These are phyloP conservation scores for Colletotrichum higginsianum DNA, from an alignment of 2,329 filamentous ascomycete genomes.

Conservation along the genomic window DNA sequence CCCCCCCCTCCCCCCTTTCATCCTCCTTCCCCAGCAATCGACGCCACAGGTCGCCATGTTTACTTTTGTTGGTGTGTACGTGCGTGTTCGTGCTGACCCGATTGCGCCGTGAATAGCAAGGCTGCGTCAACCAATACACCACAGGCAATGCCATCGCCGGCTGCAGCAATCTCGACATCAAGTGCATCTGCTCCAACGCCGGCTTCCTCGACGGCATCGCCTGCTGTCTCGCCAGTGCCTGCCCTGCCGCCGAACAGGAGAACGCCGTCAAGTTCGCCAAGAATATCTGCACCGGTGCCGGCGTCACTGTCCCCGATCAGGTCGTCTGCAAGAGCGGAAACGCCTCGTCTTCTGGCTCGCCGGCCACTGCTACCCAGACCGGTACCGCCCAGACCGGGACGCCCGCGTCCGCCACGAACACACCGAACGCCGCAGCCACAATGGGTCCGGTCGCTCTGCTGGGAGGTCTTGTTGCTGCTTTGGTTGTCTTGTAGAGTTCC, in stretches of 20 bases:
- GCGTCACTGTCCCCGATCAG: conserved; percentile 54
- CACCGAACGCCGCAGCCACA: conserved; percentile 33
- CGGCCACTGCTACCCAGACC: conserved; percentile 9
- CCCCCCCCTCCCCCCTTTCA: neutral
- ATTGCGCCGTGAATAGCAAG: conserved; percentile 33
- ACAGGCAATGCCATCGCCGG: conserved; percentile 53
- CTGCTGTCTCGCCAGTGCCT: conserved; percentile 57
- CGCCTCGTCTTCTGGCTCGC: conserved; percentile 19
- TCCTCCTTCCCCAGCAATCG: conserved; percentile 8
- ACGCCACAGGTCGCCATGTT: neutral
- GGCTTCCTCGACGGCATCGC: conserved; percentile 58
- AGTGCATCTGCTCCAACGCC: conserved; percentile 59
- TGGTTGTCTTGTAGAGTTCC: conserved; percentile 22
- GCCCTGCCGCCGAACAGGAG: conserved; percentile 51
- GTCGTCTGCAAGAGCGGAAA: conserved; percentile 53
- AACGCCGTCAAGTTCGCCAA: conserved; percentile 55
- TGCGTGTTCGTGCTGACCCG: conserved; percentile 44
- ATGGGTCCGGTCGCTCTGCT: conserved; percentile 35
- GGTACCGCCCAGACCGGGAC: conserved; percentile 5
- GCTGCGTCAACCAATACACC: conserved; percentile 53
- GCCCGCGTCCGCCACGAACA: conserved; percentile 24
- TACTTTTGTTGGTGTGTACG: neutral
- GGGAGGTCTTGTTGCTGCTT: conserved; percentile 38
- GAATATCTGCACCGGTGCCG: conserved; percentile 55
- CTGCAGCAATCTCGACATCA: conserved; percentile 56